These are phyloP conservation scores for Zygoascus flipseniorum DNA, from an alignment of 805 yeast genomes.

Conservation along the genomic window DNA sequence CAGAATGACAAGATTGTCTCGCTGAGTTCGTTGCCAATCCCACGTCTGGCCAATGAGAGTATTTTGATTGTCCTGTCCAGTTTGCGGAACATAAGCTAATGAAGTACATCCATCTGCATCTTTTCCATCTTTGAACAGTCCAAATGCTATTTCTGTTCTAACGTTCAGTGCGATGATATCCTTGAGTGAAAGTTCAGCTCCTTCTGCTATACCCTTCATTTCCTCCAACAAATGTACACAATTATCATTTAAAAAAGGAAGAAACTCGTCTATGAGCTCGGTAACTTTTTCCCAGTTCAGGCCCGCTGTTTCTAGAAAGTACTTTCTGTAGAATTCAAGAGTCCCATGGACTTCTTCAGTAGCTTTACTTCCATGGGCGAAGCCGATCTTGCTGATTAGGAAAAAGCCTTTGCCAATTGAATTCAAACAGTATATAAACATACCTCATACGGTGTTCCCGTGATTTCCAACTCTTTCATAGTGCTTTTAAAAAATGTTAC, in stretches of 20 bases:
- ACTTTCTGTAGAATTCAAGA: constrained; percentile 24
- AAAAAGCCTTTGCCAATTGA: constrained; percentile 49
- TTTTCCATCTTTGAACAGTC: constrained; percentile 9
- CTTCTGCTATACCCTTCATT: constrained; percentile 32
- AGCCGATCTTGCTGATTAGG: constrained; percentile 34
- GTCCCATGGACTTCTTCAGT: constrained; percentile 24
- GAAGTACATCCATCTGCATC: constrained; percentile 34
- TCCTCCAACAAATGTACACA: constrained; percentile 31
- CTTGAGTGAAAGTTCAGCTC: constrained; percentile 26
- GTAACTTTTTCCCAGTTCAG: constrained; percentile 28
- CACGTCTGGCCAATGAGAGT: constrained; percentile 32
- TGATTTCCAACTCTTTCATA: constrained; percentile 30
- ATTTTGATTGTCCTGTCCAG: constrained; percentile 4
- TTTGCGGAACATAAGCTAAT: constrained; percentile 19
- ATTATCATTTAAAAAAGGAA: constrained; percentile 22
- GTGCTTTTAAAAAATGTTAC: neutral
- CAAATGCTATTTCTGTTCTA: constrained; percentile 33
- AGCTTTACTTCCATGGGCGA: constrained; percentile 31
- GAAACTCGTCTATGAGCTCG: constrained; percentile 22
- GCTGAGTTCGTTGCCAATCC: constrained; percentile 33
- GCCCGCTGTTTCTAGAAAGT: constrained; percentile 21
- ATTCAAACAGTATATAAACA: constrained; percentile 46
- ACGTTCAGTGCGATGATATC: constrained; percentile 34
- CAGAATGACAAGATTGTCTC: constrained; percentile 23
- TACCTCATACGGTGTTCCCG: constrained; percentile 46